A percentile compares a stretch with the other conserved stretches of the same genome.
Conservation (phyloP, 176 grass and related monocot species). For the Oryza longistaminata region DNA sequence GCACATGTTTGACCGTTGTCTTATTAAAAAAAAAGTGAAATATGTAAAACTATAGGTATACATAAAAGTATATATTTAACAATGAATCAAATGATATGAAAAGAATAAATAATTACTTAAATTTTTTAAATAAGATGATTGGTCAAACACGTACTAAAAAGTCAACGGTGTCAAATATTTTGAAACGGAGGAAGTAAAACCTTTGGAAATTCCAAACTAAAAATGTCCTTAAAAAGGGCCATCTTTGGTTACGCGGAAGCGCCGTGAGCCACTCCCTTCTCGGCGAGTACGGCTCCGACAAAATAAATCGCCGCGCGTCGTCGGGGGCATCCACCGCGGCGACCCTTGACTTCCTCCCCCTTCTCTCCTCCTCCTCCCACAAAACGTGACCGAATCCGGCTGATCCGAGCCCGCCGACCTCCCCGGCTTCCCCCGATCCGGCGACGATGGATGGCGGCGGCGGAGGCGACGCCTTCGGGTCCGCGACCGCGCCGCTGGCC, state of each 20-base stretch:
- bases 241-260: not conserved
- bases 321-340: constrained; percentile 30
- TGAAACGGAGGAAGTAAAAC: too few relatives aligned
- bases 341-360: constrained; percentile 40
- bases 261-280: not conserved
- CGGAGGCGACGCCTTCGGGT: constrained; percentile 56
- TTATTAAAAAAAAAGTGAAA: too few relatives aligned
- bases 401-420: constrained; percentile 24
- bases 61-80: too few relatives aligned
- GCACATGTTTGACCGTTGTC: too few relatives aligned
- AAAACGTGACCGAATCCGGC: not conserved
- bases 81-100: too few relatives aligned
- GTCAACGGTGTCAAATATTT: too few relatives aligned
- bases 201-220: too few relatives aligned
- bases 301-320: constrained; percentile 25
- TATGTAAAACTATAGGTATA: too few relatives aligned
- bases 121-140: too few relatives aligned
- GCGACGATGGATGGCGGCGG: constrained; percentile 70
- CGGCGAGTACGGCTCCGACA: constrained; percentile 30
- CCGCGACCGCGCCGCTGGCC: constrained; percentile 73
- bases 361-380: not conserved
- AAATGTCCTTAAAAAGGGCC: not conserved
- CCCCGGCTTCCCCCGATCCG: constrained; percentile 23
- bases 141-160: too few relatives aligned
- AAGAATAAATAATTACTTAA: too few relatives aligned